phyloP scores from a whole-genome alignment of 345 rosid species.

The Populus pruinosa region DNA sequence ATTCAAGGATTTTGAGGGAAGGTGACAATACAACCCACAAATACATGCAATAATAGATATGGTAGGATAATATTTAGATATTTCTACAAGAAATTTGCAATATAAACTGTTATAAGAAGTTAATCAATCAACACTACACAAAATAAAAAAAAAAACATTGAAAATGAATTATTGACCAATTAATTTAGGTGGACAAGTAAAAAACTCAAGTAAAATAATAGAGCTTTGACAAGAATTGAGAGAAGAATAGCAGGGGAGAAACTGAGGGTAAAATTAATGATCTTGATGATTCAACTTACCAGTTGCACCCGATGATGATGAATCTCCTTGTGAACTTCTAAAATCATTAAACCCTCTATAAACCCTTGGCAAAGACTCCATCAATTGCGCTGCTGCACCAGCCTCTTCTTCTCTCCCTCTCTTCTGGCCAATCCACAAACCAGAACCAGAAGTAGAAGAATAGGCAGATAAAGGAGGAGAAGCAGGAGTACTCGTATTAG shows the following conservation, averaged over 20 bases:
- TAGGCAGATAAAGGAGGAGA: constrained; percentile 22
- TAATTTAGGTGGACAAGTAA: neutral
- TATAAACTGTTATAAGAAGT: neutral
- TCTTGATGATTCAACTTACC: neutral
- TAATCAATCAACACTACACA: neutral
- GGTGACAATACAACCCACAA: neutral
- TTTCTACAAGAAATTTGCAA: neutral
- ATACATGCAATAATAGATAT: constrained; percentile 18
- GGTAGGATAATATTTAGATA: neutral
- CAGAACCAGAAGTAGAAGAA: constrained; percentile 26
- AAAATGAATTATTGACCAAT: neutral
- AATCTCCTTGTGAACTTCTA: constrained; percentile 26
- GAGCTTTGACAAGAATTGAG: neutral
- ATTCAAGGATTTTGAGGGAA: neutral
- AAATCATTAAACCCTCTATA: constrained; percentile 28
- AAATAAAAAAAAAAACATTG: neutral
- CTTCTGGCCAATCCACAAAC: constrained; percentile 35
- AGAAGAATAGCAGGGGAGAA: neutral
- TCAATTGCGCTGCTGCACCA: constrained; percentile 8
- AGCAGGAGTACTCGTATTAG: constrained; percentile 10
- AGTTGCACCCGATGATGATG: constrained; percentile 41
- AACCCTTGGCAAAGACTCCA: constrained; percentile 28
- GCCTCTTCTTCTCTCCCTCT: constrained; percentile 39
- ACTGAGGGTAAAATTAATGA: neutral
- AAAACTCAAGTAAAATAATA: neutral